Base-by-base conservation (phyloP, 805 yeast species). In the Ogataea paraovalis region DNA sequence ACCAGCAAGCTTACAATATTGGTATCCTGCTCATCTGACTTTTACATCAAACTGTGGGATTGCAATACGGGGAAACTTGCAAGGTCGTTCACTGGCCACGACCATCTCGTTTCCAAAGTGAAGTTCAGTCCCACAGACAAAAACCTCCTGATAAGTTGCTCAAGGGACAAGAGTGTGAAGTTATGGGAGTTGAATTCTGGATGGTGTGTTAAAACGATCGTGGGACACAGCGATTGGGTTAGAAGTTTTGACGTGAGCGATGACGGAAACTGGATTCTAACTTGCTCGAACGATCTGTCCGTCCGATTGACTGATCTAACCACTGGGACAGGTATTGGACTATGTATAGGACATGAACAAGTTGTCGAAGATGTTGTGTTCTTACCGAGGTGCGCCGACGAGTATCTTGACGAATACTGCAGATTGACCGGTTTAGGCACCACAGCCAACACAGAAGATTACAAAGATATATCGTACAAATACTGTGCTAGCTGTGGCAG, bases 171-270 rank as follows among this genome's bases (percentile, higher is more conserved):
- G 7, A 61, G 82, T 1, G 74, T 83, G 6, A 81, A 75, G 55
- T 57, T 80, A 2, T 85, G 91, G 91, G 86, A 86, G 63, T 59
- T 84, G 6, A 65, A 70, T 2, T 73, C 80, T 3, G 96, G 96
- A 0, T 81, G 79, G 73, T 79, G 89, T 50, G 55, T 79, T 16
- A 74, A 76, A 50, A 79, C 87, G 0, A 79, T 89, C 47, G 73
- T 77, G 14, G 92, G 91, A 1, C 97, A 91, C 65, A 76, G 87
- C 9, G 96, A 89, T 54, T 91, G 97, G 97, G 89, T 89, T 3
- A 71, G 96, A 48, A 71, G 79, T 10, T 53, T 89, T 2, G 88
- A 82, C 51, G 60, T 72, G 1, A 63, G 69, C 27, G 3, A 9
- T 18, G 49, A 68, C 39, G 84, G 83, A 2, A 83, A 80, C 41